phyloP scores from a whole-genome alignment of 225 moss, liverwort and hornwort species.

The Bryum argenteum region DNA sequence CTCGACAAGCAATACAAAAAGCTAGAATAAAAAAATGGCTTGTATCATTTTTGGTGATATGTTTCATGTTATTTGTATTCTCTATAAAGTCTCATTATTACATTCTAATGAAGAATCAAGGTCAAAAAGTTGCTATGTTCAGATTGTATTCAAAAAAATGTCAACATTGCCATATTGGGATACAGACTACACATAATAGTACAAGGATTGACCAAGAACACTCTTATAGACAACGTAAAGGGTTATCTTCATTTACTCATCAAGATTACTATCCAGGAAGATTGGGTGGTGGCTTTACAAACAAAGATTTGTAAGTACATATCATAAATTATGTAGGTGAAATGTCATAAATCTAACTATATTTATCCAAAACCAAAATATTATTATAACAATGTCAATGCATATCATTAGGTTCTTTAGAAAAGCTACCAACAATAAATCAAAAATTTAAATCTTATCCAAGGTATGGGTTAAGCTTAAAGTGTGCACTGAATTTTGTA shows the following conservation, averaged over 20 bases:
- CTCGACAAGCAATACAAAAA: neutral
- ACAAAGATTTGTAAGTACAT: neutral
- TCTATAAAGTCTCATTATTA: neutral
- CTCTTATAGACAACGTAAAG: neutral
- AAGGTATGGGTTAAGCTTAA: neutral
- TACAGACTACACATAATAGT: neutral
- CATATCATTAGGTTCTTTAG: too few species aligned
- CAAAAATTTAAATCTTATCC: too few species aligned
- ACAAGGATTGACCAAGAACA: neutral
- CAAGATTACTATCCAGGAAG: neutral
- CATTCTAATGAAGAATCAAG: neutral
- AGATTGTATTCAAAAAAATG: neutral
- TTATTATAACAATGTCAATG: neutral
- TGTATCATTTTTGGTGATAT: neutral
- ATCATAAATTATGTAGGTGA: neutral
- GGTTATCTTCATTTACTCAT: neutral
- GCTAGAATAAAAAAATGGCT: neutral
- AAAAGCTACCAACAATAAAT: too few species aligned
- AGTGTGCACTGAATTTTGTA: neutral
- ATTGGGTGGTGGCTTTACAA: conserved; percentile 1
- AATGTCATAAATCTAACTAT: too few species aligned
- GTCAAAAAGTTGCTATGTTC: neutral
- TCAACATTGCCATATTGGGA: neutral
- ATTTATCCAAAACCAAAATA: too few species aligned
- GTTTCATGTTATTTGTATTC: neutral